These are phyloP conservation scores for Pythium diclinum DNA, from an alignment of 352 stramenopile genomes.

Conservation along the genomic window DNA sequence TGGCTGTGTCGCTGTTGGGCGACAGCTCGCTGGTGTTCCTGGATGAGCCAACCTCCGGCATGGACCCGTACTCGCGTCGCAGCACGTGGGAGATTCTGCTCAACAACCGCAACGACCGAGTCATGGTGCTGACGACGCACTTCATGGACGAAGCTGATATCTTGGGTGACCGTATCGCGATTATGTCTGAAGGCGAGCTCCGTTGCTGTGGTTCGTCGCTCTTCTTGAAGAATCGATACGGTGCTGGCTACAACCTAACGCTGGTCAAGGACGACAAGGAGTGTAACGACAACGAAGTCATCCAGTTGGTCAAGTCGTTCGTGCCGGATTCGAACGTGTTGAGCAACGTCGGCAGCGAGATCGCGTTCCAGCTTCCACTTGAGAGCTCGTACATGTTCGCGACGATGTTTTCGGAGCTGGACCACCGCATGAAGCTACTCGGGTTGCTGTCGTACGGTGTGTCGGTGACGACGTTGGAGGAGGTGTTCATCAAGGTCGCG, in stretches of 20 bases:
- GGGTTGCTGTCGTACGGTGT: constrained; percentile 56
- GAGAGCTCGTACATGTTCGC: constrained; percentile 53
- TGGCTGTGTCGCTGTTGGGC: constrained; percentile 22
- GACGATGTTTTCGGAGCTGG: constrained; percentile 70
- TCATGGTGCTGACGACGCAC: constrained; percentile 90
- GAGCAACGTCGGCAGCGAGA: constrained; percentile 77
- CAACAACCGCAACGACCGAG: constrained; percentile 41
- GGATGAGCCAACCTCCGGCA: constrained; percentile 92
- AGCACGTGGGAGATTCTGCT: constrained; percentile 86
- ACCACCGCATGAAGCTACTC: constrained; percentile 35
- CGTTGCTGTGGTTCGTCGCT: constrained; percentile 87
- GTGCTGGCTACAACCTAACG: constrained; percentile 88
- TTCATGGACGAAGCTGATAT: constrained; percentile 93
- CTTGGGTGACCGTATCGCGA: constrained; percentile 72
- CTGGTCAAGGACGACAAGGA: too few relatives aligned
- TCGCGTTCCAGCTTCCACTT: constrained; percentile 74
- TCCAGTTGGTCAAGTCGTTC: too few relatives aligned
- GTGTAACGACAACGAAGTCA: too few relatives aligned
- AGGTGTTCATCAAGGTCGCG: constrained; percentile 90
- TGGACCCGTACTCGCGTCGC: constrained; percentile 94
- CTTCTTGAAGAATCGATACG: constrained; percentile 94
- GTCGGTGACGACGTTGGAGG: constrained; percentile 90
- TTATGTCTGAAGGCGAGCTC: constrained; percentile 88
- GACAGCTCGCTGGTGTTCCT: constrained; percentile 83
- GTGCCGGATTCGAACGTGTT: constrained; percentile 23